Conservation (phyloP, 306 rosid genomes). For the Amphicarpaea edgeworthii region DNA sequence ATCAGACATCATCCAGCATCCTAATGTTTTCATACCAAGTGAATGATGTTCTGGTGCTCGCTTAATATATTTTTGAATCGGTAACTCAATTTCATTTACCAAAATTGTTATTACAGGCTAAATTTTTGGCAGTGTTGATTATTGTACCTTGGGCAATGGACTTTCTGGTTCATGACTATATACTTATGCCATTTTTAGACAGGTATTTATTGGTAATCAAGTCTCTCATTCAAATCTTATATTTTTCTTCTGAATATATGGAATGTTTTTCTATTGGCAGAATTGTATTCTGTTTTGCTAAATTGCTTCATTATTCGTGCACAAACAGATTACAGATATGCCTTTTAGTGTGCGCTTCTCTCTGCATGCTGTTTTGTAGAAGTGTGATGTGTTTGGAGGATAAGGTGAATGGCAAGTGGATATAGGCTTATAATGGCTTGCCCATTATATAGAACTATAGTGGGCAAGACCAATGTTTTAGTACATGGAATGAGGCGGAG, state of each 20-base stretch:
- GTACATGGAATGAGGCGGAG: conserved; percentile 1
- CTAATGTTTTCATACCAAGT: conserved; percentile 28
- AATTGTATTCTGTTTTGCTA: not conserved
- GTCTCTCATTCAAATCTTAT: not conserved
- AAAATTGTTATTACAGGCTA: conserved; percentile 69
- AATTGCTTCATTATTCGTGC: conserved; percentile 17
- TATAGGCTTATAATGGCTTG: conserved; percentile 37
- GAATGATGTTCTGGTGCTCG: conserved; percentile 31
- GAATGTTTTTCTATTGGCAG: not conserved
- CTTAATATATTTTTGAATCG: conserved; percentile 19
- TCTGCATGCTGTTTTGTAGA: conserved; percentile 7
- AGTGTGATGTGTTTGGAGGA: conserved; percentile 25
- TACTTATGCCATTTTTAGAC: conserved; percentile 95
- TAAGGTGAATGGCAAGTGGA: conserved; percentile 14
- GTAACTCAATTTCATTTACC: conserved; percentile 37
- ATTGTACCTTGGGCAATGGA: conserved; percentile 91
- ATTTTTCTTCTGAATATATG: conserved; percentile 17
- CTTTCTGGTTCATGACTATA: conserved; percentile 90
- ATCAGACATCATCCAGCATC: not conserved
- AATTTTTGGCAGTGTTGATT: conserved; percentile 80
- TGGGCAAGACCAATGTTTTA: conserved; percentile 20
- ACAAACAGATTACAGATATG: conserved; percentile 13
- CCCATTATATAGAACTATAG: not conserved
- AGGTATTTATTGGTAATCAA: conserved; percentile 57
- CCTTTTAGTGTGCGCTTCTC: conserved; percentile 27